Evolutionary conservation across 2,329 filamentous ascomycete species (phyloP).

Genomic region (Botryotinia calthae): DNA sequence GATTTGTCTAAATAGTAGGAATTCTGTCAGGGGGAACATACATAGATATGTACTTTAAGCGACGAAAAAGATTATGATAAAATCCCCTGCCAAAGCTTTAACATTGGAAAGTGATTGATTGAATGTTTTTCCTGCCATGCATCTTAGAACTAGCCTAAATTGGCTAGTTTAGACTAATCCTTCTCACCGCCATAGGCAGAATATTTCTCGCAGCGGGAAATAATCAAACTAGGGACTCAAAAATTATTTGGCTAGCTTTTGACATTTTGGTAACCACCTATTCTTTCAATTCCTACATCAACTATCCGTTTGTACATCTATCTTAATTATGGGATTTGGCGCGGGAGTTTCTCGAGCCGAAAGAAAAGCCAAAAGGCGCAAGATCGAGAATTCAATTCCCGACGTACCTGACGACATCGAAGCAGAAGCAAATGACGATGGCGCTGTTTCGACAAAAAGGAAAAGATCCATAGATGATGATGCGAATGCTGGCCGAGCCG

Average conservation of each 20-base stretch:
- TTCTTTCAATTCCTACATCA: neutral
- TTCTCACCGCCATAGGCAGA: slow-evolving; percentile 4
- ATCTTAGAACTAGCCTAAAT: neutral
- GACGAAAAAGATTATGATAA: neutral
- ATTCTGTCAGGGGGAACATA: neutral
- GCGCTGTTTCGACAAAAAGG: slow-evolving; percentile 32
- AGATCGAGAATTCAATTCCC: slow-evolving; percentile 38
- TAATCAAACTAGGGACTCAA: neutral
- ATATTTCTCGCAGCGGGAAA: slow-evolving; percentile 5
- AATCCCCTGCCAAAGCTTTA: neutral
- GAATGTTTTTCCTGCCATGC: neutral
- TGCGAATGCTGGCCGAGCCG: neutral
- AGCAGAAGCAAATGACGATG: slow-evolving; percentile 21
- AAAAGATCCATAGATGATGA: slow-evolving; percentile 25
- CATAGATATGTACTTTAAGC: neutral
- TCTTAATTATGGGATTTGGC: slow-evolving; percentile 29
- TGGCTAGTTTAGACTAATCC: neutral
- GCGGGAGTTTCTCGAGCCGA: slow-evolving; percentile 36
- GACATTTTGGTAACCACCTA: neutral
- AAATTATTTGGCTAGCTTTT: neutral
- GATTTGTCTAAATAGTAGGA: neutral
- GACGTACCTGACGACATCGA: slow-evolving; percentile 37
- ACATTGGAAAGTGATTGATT: neutral
- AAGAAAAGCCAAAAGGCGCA: slow-evolving; percentile 39
- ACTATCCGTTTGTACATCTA: slow-evolving; percentile 26